Evolutionary conservation across 2,329 filamentous ascomycete genomes (phyloP).

Genomic region (Hypoxylon sp.): DNA sequence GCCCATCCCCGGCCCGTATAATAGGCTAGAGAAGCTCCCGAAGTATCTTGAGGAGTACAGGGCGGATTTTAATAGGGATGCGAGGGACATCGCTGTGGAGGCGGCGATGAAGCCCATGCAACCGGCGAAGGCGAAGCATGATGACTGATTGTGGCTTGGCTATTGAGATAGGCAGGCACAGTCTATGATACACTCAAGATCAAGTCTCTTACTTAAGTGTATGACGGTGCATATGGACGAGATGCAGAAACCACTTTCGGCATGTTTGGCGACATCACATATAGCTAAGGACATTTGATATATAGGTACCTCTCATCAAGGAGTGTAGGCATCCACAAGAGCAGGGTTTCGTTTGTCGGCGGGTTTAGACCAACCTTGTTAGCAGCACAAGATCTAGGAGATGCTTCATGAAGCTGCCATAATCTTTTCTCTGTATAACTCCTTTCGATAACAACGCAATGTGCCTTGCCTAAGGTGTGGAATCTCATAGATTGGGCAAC

Average conservation of each 20-base stretch:
- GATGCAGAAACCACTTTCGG: not conserved
- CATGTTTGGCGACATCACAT: not conserved
- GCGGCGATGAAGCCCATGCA: slow-evolving; percentile 45
- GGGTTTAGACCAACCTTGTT: too few relatives aligned
- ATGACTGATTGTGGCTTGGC: slow-evolving; percentile 20
- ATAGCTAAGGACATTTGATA: not conserved
- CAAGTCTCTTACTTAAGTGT: not conserved
- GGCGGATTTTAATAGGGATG: slow-evolving; percentile 56
- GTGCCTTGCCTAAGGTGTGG: too few relatives aligned
- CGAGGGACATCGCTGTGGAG: slow-evolving; percentile 45
- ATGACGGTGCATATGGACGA: not conserved
- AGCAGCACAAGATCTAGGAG: too few relatives aligned
- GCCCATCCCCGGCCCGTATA: slow-evolving; percentile 73
- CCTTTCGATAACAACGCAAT: too few relatives aligned
- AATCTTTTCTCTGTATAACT: too few relatives aligned
- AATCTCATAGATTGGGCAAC: too few relatives aligned
- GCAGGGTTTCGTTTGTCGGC: too few relatives aligned
- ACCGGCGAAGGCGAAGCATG: slow-evolving; percentile 44
- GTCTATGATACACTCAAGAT: not conserved
- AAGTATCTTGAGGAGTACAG: slow-evolving; percentile 68
- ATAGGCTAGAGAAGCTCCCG: slow-evolving; percentile 72
- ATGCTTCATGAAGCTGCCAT: too few relatives aligned
- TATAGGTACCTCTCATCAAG: not conserved
- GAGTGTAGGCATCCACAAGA: too few relatives aligned
- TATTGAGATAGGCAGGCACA: slow-evolving; percentile 9